Evolutionary conservation across 208 protist genomes (phyloP).

Genomic region (Leptomonas seymouri): DNA sequence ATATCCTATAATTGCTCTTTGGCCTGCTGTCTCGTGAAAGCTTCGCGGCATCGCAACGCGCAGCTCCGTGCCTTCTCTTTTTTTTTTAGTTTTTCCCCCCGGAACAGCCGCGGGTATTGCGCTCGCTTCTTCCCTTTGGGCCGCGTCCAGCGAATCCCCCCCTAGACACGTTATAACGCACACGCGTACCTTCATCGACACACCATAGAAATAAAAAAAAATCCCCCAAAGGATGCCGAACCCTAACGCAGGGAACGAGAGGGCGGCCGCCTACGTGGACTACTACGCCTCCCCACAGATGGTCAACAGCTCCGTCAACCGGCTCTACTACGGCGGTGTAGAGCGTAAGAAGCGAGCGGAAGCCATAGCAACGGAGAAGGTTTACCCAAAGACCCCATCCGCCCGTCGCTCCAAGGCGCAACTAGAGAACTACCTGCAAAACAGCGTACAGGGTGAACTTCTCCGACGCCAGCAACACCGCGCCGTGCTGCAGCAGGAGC

Average conservation of each 20-base stretch:
- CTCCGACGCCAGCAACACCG: constrained; percentile 73
- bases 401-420: constrained; percentile 58
- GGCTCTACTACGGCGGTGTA: constrained; percentile 64
- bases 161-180: neutral
- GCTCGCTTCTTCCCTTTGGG: too few species aligned
- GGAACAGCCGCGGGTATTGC: too few species aligned
- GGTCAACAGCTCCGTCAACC: constrained; percentile 69
- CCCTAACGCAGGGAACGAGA: constrained; percentile 66
- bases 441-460: constrained; percentile 64
- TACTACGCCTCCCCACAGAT: constrained; percentile 81
- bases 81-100: too few species aligned
- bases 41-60: too few species aligned
- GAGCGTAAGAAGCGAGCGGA: constrained; percentile 45
- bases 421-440: constrained; percentile 67
- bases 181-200: neutral
- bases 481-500: constrained; percentile 57
- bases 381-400: constrained; percentile 46
- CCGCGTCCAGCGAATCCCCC: too few species aligned
- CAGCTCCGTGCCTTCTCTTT: too few species aligned
- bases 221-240: constrained; percentile 82
- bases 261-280: constrained; percentile 69
- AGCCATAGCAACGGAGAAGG: constrained; percentile 43
- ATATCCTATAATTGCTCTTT: too few species aligned
- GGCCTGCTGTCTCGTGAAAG: too few species aligned
- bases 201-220: neutral